Evolutionary conservation across 306 rosid species (phyloP).

Genomic region (Malus orientalis): DNA sequence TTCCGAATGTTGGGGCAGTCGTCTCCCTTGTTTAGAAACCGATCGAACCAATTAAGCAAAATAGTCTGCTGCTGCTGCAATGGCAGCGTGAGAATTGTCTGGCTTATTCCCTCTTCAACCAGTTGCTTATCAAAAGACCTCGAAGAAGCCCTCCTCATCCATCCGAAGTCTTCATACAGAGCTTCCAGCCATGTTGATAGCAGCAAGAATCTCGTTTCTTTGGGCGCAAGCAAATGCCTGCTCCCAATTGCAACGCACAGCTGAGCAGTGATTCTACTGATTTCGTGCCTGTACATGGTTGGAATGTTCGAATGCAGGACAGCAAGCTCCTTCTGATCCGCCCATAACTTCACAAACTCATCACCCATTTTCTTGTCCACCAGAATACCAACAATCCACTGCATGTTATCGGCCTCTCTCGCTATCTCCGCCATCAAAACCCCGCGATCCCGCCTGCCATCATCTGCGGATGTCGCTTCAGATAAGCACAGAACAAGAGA

Average conservation of each 20-base stretch:
- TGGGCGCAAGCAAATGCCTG: constrained; percentile 65
- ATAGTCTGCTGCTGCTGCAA: constrained; percentile 68
- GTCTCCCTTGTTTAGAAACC: constrained; percentile 81
- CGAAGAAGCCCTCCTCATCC: constrained; percentile 79
- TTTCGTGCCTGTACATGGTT: constrained; percentile 61
- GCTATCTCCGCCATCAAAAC: constrained; percentile 64
- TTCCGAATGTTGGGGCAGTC: constrained; percentile 86
- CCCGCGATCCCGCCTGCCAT: constrained; percentile 40
- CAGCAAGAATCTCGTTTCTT: constrained; percentile 57
- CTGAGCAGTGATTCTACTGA: constrained; percentile 75
- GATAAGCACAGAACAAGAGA: constrained; percentile 64
- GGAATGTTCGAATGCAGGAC: constrained; percentile 69
- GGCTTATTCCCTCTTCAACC: constrained; percentile 81
- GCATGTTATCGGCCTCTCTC: constrained; percentile 83
- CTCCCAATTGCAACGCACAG: constrained; percentile 76
- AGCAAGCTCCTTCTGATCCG: constrained; percentile 83
- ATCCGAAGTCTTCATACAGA: constrained; percentile 79
- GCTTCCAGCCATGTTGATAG: constrained; percentile 87
- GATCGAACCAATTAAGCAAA: constrained; percentile 69
- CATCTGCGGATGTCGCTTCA: constrained; percentile 38
- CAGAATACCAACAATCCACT: constrained; percentile 78
- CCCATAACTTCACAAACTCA: constrained; percentile 82
- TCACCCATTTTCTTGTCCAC: constrained; percentile 59
- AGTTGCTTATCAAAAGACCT: constrained; percentile 57
- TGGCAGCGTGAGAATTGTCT: constrained; percentile 78